Conservation (phyloP, 768 basidiomycete species). For the Favolaschia claudopus region DNA sequence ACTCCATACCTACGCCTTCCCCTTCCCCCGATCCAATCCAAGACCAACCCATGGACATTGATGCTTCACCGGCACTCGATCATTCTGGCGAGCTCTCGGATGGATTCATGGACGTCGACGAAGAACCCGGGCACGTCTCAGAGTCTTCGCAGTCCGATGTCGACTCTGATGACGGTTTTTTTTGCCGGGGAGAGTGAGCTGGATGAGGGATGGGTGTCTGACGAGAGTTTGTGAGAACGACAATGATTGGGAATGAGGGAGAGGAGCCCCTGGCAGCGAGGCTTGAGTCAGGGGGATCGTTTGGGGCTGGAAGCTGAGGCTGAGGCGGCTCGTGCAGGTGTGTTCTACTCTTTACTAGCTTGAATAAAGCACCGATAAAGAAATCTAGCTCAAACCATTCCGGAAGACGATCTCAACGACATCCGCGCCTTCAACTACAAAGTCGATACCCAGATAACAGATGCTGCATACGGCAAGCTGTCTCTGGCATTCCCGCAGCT, state of each 20-base stretch:
- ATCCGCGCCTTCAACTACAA: conserved; percentile 4
- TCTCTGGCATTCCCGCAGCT: conserved; percentile 18
- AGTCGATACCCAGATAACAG: conserved; percentile 1
- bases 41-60: too few relatives aligned
- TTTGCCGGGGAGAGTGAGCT: neutral
- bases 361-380: neutral
- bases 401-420: conserved; percentile 7
- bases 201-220: conserved; percentile 4
- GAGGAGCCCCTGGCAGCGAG: conserved; percentile 13
- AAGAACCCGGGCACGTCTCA: neutral
- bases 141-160: conserved; percentile 9
- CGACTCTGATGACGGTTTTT: conserved; percentile 11
- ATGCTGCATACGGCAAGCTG: conserved; percentile 1
- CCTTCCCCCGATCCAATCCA: too few relatives aligned
- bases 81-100: too few relatives aligned
- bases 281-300: conserved; percentile 9
- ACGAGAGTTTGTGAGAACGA: conserved; percentile 2
- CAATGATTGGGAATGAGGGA: conserved; percentile 8
- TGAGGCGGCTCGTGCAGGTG: conserved; percentile 6
- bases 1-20: too few relatives aligned
- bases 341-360: neutral
- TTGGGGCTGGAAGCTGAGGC: conserved; percentile 8
- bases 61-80: too few relatives aligned
- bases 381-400: neutral
- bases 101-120: neutral